These are phyloP conservation scores for Botryosphaeria dothidea DNA, from an alignment of 2,329 filamentous ascomycete species.

Conservation along the genomic window DNA sequence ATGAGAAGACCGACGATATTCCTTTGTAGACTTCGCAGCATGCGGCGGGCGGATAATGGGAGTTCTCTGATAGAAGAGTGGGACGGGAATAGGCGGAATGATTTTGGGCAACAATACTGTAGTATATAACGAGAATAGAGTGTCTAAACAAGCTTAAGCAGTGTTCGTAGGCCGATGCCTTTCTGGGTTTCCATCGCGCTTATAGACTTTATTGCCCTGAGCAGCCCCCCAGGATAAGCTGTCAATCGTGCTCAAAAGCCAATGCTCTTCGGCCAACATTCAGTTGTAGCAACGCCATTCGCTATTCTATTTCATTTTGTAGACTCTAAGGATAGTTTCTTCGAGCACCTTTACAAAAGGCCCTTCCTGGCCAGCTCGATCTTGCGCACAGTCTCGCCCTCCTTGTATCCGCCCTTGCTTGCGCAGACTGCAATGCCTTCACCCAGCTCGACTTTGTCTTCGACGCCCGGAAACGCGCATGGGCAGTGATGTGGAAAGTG, in stretches of 20 bases:
- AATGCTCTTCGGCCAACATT: too few relatives aligned
- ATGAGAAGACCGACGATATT: conserved; percentile 1
- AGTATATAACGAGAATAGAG: background rate
- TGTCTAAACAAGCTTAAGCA: background rate
- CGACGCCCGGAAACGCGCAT: conserved; percentile 70
- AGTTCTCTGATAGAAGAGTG: background rate
- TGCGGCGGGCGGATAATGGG: background rate
- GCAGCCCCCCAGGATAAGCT: too few relatives aligned
- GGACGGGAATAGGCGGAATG: background rate
- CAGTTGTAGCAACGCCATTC: conserved; percentile 3
- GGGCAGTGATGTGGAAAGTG: conserved; percentile 97
- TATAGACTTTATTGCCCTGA: too few relatives aligned
- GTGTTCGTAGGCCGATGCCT: too few relatives aligned
- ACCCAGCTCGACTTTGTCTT: conserved; percentile 69
- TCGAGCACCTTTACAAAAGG: conserved; percentile 54
- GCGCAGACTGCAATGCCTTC: conserved; percentile 74
- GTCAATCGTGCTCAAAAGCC: background rate
- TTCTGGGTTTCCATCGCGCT: too few relatives aligned
- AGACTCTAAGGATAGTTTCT: background rate
- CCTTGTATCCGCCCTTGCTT: conserved; percentile 73
- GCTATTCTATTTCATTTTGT: background rate
- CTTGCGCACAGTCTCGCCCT: conserved; percentile 71
- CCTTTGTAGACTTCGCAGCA: background rate
- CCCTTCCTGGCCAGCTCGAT: conserved; percentile 80
- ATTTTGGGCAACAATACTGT: background rate